These are phyloP conservation scores for Salix brachista DNA, from an alignment of 345 rosid genomes.

Conservation along the genomic window DNA sequence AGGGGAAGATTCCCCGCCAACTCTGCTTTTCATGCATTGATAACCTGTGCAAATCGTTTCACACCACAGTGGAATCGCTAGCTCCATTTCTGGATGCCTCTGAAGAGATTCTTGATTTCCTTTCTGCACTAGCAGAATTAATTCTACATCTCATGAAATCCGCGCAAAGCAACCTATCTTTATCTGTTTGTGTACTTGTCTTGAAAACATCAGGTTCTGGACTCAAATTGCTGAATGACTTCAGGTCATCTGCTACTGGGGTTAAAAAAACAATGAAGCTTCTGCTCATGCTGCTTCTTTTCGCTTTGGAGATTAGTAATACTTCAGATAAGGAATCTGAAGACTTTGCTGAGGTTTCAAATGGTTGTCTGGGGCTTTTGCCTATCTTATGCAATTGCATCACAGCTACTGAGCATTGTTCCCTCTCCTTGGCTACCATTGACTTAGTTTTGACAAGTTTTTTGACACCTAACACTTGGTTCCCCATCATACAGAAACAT, in stretches of 20 bases:
- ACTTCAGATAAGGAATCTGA: constrained; percentile 38
- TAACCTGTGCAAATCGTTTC: constrained; percentile 41
- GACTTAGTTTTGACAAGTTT: constrained; percentile 57
- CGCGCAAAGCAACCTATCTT: constrained; percentile 34
- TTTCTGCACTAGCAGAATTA: constrained; percentile 64
- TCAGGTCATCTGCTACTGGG: constrained; percentile 39
- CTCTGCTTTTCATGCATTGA: constrained; percentile 50
- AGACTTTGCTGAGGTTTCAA: constrained; percentile 59
- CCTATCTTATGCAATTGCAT: constrained; percentile 71
- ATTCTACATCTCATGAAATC: constrained; percentile 58
- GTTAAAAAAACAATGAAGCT: constrained; percentile 50
- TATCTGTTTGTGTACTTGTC: constrained; percentile 45
- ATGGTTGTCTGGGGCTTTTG: constrained; percentile 56
- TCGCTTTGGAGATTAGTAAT: constrained; percentile 37
- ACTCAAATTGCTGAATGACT: constrained; percentile 54
- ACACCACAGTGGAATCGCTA: constrained; percentile 39
- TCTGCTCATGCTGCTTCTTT: constrained; percentile 57
- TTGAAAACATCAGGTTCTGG: constrained; percentile 56
- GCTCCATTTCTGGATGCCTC: constrained; percentile 47
- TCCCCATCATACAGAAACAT: constrained; percentile 63
- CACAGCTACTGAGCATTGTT: constrained; percentile 43
- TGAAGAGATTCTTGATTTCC: constrained; percentile 48
- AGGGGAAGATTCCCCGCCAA: constrained; percentile 44
- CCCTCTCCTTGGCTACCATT: constrained; percentile 55
- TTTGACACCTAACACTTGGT: constrained; percentile 78